These are phyloP conservation scores for Verticillium nubilum DNA, from an alignment of 2,329 filamentous ascomycete species.

Conservation along the genomic window DNA sequence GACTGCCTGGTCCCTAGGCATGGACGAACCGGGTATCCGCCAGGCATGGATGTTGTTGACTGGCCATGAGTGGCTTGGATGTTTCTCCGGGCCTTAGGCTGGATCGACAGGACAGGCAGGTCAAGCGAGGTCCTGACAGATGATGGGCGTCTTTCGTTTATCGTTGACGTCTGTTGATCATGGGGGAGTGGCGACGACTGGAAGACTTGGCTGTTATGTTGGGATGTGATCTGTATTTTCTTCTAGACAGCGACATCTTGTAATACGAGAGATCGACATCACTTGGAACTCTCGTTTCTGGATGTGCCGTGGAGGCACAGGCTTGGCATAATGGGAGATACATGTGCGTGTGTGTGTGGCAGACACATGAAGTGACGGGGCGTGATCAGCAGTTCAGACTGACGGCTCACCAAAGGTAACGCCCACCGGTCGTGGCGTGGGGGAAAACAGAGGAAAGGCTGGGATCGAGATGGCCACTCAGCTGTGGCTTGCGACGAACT, in stretches of 20 bases:
- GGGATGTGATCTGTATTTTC: not conserved
- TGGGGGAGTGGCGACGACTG: not conserved
- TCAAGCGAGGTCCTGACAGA: not conserved
- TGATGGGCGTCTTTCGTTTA: not conserved
- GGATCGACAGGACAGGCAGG: not conserved
- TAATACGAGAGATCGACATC: not conserved
- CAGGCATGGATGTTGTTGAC: no score
- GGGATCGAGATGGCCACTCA: not conserved
- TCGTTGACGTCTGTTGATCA: not conserved
- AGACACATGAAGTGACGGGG: not conserved
- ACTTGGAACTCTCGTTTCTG: not conserved
- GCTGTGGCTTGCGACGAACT: not conserved
- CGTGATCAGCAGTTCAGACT: not conserved
- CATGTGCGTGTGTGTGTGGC: no score
- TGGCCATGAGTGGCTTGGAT: not conserved
- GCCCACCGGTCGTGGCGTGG: not conserved
- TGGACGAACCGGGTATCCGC: no score
- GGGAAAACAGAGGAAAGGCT: not conserved
- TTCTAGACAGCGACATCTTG: not conserved
- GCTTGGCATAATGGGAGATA: no score
- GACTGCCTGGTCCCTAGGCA: no score
- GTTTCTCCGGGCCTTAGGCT: not conserved
- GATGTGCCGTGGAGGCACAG: not conserved
- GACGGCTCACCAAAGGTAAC: no score
- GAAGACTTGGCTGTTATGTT: not conserved